phyloP scores from a whole-genome alignment of 1,284 basidiomycete species.

The Singerocomus rubriflavus region DNA sequence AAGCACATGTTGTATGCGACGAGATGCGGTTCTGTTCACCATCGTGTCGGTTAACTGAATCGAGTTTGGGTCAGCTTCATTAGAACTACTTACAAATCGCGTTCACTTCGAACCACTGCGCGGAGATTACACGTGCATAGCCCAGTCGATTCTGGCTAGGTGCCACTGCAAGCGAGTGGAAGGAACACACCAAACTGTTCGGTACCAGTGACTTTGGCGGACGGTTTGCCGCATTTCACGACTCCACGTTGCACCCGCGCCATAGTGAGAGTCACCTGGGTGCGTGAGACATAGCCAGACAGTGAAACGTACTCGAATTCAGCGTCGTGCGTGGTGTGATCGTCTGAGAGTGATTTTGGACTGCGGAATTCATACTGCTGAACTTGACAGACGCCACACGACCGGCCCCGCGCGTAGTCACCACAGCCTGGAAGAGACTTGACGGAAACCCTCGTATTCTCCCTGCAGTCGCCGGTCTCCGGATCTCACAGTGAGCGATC shows the following conservation, averaged over 20 bases:
- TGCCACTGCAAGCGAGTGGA: conserved; percentile 14
- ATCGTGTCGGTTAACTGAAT: not conserved
- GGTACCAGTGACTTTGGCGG: conserved; percentile 4
- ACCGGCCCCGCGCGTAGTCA: not conserved
- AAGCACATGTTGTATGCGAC: conserved; percentile 20
- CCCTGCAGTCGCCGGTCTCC: conserved; percentile 20
- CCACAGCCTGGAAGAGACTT: not conserved
- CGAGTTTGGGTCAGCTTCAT: not conserved
- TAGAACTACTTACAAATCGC: not conserved
- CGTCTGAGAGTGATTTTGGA: not conserved
- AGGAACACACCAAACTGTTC: conserved; percentile 1
- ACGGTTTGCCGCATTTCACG: conserved; percentile 1
- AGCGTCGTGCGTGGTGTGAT: not conserved
- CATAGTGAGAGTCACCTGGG: conserved; percentile 1
- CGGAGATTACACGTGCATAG: conserved; percentile 26
- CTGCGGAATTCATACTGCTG: not conserved
- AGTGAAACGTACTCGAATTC: not conserved
- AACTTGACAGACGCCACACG: not conserved
- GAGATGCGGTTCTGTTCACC: conserved; percentile 4
- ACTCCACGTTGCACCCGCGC: conserved; percentile 10
- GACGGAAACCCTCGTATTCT: conserved; percentile 7
- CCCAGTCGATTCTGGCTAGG: conserved; percentile 12
- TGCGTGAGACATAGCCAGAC: not conserved
- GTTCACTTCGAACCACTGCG: not conserved
- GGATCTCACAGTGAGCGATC: conserved; percentile 2